phyloP scores from a whole-genome alignment of 768 basidiomycete species.

The Russula earlei region DNA sequence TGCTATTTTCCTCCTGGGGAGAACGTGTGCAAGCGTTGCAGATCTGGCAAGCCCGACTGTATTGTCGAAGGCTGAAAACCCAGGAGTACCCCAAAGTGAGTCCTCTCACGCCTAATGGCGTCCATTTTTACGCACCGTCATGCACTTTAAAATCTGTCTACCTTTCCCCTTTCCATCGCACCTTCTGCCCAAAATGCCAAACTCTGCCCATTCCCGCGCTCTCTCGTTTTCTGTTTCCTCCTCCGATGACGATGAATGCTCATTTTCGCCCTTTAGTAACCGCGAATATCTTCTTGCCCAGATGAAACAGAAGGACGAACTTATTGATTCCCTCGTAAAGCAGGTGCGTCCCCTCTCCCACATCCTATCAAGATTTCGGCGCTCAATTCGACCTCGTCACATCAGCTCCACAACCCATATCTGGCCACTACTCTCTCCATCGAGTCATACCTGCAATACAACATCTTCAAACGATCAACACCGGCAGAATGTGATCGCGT shows the following conservation, averaged over 20 bases:
- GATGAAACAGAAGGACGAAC: constrained; percentile 75
- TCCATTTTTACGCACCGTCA: constrained; percentile 18
- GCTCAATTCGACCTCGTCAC: constrained; percentile 1
- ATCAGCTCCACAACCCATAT: constrained; percentile 71
- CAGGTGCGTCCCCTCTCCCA: constrained; percentile 42
- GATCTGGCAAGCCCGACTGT: constrained; percentile 60
- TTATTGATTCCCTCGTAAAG: constrained; percentile 78
- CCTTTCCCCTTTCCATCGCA: constrained; percentile 26
- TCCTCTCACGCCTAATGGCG: constrained; percentile 21
- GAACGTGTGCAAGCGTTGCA: constrained; percentile 73
- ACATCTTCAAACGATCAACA: constrained; percentile 68
- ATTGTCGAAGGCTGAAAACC: constrained; percentile 80
- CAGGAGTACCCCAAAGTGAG: constrained; percentile 74
- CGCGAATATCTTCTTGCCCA: constrained; percentile 80
- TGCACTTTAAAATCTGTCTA: constrained; percentile 23
- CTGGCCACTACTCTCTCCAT: constrained; percentile 70
- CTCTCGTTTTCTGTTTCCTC: constrained; percentile 2
- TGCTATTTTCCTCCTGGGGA: constrained; percentile 69
- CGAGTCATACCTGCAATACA: constrained; percentile 67
- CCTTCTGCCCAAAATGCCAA: background rate
- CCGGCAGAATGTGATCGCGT: constrained; percentile 59
- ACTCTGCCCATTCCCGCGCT: background rate
- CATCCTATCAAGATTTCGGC: background rate
- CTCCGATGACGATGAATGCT: constrained; percentile 22
- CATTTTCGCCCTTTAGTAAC: constrained; percentile 44